These are phyloP conservation scores for Sclerotinia minor DNA, from an alignment of 2,329 filamentous ascomycete species.

Conservation along the genomic window DNA sequence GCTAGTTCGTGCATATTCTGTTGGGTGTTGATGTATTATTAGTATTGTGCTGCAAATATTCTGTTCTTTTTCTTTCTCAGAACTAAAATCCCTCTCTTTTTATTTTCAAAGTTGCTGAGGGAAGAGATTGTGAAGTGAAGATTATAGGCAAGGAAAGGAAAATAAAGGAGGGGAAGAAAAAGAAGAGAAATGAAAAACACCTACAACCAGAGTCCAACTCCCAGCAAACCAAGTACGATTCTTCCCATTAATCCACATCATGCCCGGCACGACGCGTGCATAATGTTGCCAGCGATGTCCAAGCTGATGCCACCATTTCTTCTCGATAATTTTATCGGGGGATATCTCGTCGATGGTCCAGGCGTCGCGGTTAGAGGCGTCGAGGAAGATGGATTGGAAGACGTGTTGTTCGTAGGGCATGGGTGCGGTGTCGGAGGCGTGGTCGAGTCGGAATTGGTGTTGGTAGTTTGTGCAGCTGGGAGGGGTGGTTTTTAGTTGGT, in stretches of 20 bases:
- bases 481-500: neutral
- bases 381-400: slow-evolving; percentile 61
- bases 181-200: neutral
- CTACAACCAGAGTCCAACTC: slow-evolving; percentile 40
- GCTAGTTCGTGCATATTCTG: slow-evolving; percentile 70
- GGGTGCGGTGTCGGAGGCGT: slow-evolving; percentile 23
- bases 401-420: slow-evolving; percentile 7
- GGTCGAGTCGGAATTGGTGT: slow-evolving; percentile 59
- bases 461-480: slow-evolving; percentile 67
- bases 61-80: neutral
- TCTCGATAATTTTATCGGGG: slow-evolving; percentile 58
- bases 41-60: neutral
- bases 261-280: slow-evolving; percentile 64
- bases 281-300: slow-evolving; percentile 66
- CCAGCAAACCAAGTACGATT: slow-evolving; percentile 52
- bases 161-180: neutral
- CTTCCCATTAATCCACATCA: slow-evolving; percentile 70
- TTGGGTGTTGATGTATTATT: slow-evolving; percentile 37
- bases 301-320: slow-evolving; percentile 63
- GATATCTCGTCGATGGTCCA: slow-evolving; percentile 63
- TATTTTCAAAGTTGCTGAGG: too few species aligned
- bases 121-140: too few species aligned
- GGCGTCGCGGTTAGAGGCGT: slow-evolving; percentile 55
- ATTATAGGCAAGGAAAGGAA: too few species aligned
- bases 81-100: neutral